Base-by-base conservation (phyloP, 495 filamentous ascomycete genomes). In the Baudoinia panamericana region DNA sequence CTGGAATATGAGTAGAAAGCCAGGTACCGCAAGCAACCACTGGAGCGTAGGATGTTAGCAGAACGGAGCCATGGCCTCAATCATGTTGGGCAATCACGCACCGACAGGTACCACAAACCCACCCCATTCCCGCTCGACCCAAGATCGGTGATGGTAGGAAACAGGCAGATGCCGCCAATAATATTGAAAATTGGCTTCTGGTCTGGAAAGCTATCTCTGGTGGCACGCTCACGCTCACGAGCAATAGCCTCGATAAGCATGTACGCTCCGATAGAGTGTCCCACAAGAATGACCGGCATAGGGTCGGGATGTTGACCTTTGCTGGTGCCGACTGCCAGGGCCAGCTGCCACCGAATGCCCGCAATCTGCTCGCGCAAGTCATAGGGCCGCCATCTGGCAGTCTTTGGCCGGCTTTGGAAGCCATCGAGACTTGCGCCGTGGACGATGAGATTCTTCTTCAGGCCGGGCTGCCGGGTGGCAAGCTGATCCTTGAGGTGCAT, bases 391-490 rank as follows among this genome's bases (percentile, higher is more conserved):
- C 13, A 1, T 2, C 12, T 29, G 37, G 23, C 30, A 3, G 22
- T 32, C 27, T 44, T 28, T 2, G 17, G 36, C 38, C 38, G 31
- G 46, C 24, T 41, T 9, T 71, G 65, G 43, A 93, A 94, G 0
- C 88, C 88, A 2, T 67, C 63, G 7, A 92, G 73, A 39, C 77
- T 81, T 43, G 74, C 68, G 3, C 80, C 84, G 43, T 76, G 72
- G 45, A 94, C 70, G 29, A 71, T 60, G 44, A 74, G 72, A 10
- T 39, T 16, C 12, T 30, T n/a, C n/a, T n/a, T n/a, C n/a, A n/a
- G n/a, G n/a, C n/a, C n/a, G n/a, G n/a, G n/a, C n/a, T n/a, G n/a
- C n/a, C n/a, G n/a, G n/a, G n/a, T n/a, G n/a, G n/a, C n/a, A n/a
- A n/a, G n/a, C n/a, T n/a, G n/a, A n/a, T n/a, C n/a, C n/a, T n/a